phyloP scores from a whole-genome alignment of 2,329 filamentous ascomycete species.

The Xylariaceae sp. region DNA sequence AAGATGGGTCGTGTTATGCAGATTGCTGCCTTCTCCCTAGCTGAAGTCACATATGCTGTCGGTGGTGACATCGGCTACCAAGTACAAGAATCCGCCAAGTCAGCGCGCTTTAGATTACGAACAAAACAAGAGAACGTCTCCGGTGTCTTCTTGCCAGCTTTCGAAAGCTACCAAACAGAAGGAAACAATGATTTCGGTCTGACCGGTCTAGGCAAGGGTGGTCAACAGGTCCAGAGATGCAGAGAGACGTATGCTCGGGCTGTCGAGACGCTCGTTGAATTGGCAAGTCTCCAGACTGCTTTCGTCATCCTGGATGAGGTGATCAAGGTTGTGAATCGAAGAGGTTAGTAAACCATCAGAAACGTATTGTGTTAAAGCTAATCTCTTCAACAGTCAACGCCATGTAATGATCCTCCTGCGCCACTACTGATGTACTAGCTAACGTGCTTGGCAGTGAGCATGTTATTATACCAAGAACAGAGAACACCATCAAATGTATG shows the following conservation, averaged over 20 bases:
- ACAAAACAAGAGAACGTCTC: constrained; percentile 99
- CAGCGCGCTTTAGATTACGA: constrained; percentile 88
- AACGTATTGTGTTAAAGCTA: constrained; percentile 33
- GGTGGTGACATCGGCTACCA: constrained; percentile 96
- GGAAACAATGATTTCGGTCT: constrained; percentile 95
- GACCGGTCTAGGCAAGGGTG: constrained; percentile 94
- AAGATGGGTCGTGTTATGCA: constrained; percentile 99
- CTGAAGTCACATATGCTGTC: constrained; percentile 96
- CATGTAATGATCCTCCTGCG: constrained; percentile 62
- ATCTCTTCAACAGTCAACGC: constrained; percentile 74
- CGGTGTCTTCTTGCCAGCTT: constrained; percentile 90
- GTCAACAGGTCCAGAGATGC: constrained; percentile 94
- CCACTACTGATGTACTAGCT: constrained; percentile 20
- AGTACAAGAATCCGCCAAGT: constrained; percentile 93
- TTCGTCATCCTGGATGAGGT: constrained; percentile 98
- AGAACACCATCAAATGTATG: constrained; percentile 98
- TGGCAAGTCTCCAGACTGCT: constrained; percentile 94
- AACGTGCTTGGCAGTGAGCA: constrained; percentile 66
- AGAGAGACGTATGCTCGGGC: constrained; percentile 95
- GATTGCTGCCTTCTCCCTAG: constrained; percentile 95
- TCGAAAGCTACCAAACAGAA: constrained; percentile 89
- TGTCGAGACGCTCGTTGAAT: constrained; percentile 93
- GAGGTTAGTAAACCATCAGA: constrained; percentile 64
- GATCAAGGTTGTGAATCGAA: constrained; percentile 97
- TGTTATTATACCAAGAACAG: constrained; percentile 95